phyloP scores from a whole-genome alignment of 2,329 filamentous ascomycete genomes.

The Leptographium flavum region DNA sequence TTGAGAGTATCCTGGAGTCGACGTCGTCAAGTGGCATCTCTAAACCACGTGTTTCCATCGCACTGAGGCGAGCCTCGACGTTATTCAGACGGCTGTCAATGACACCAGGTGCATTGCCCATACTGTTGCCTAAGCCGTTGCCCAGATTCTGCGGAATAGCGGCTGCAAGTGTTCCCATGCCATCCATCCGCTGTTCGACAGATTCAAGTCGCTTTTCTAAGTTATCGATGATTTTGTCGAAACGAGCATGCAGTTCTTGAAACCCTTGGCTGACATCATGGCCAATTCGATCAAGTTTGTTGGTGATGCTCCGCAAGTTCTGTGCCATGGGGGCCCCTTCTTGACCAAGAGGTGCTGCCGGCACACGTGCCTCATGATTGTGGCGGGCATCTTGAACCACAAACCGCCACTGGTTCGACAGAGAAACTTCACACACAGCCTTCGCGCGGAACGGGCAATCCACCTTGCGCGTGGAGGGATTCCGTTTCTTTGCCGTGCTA shows the following conservation, averaged over 20 bases:
- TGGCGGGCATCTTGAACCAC: conserved; percentile 44
- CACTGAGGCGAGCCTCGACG: conserved; percentile 23
- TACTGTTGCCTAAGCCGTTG: conserved; percentile 15
- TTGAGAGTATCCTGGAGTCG: conserved; percentile 21
- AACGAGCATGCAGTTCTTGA: conserved; percentile 31
- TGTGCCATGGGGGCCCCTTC: conserved; percentile 44
- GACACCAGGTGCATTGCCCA: conserved; percentile 13
- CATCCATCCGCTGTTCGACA: conserved; percentile 25
- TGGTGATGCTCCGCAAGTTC: conserved; percentile 40
- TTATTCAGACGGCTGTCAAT: conserved; percentile 18
- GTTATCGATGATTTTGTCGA: conserved; percentile 33
- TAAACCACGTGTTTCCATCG: conserved; percentile 22
- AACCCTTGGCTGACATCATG: conserved; percentile 42
- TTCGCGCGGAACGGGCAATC: conserved; percentile 50
- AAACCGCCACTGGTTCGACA: conserved; percentile 51
- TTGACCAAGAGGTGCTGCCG: conserved; percentile 37
- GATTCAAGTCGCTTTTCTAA: conserved; percentile 41
- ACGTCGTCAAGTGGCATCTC: conserved; percentile 25
- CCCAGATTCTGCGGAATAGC: conserved; percentile 12
- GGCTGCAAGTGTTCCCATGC: conserved; percentile 4
- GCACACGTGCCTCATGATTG: conserved; percentile 45
- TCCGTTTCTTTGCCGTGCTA: conserved; percentile 51
- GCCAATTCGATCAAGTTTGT: conserved; percentile 44
- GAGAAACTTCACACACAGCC: conserved; percentile 48
- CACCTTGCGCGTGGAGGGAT: conserved; percentile 48